phyloP scores from a whole-genome alignment of 2,329 filamentous ascomycete genomes.

The Ramularia endophylla region DNA sequence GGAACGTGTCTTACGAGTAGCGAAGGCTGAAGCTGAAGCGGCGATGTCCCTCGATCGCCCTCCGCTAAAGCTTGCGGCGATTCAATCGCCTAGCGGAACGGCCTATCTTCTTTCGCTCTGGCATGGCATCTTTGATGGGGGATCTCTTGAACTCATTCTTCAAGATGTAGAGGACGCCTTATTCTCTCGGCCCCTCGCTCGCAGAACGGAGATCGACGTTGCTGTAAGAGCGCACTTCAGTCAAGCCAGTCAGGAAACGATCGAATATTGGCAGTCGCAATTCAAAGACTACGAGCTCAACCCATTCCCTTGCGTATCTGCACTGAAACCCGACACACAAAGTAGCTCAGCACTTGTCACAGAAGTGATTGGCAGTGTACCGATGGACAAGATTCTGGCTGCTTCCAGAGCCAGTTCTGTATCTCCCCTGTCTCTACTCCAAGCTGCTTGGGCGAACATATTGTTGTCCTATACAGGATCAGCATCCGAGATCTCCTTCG shows the following conservation, averaged over 20 bases:
- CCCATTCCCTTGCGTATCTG: slow-evolving; percentile 6
- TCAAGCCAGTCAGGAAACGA: slow-evolving; percentile 1
- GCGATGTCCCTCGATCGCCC: slow-evolving; percentile 8
- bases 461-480: slow-evolving; percentile 9
- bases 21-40: slow-evolving; percentile 4
- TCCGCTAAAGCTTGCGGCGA: slow-evolving; percentile 1
- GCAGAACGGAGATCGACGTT: slow-evolving; percentile 4
- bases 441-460: slow-evolving; percentile 10
- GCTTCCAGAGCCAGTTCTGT: slow-evolving; percentile 3
- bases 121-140: slow-evolving; percentile 13
- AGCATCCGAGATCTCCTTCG: slow-evolving; percentile 60
- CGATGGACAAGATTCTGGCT: slow-evolving; percentile 2
- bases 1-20: slow-evolving; percentile 1
- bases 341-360: slow-evolving; percentile 1
- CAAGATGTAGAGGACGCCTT: slow-evolving; percentile 8
- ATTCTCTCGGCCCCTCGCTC: not conserved
- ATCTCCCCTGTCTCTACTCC: slow-evolving; percentile 8
- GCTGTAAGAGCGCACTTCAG: slow-evolving; percentile 8
- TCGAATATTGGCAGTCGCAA: slow-evolving; percentile 6
- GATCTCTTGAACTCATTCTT: slow-evolving; percentile 10
- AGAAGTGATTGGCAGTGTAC: slow-evolving; percentile 5
- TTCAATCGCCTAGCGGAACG: slow-evolving; percentile 1
- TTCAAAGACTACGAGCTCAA: slow-evolving; percentile 6
- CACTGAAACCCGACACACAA: slow-evolving; percentile 3
- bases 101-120: slow-evolving; percentile 9